These are phyloP conservation scores for Globisporangium cederbergense DNA, from an alignment of 352 stramenopile genomes.

Conservation along the genomic window DNA sequence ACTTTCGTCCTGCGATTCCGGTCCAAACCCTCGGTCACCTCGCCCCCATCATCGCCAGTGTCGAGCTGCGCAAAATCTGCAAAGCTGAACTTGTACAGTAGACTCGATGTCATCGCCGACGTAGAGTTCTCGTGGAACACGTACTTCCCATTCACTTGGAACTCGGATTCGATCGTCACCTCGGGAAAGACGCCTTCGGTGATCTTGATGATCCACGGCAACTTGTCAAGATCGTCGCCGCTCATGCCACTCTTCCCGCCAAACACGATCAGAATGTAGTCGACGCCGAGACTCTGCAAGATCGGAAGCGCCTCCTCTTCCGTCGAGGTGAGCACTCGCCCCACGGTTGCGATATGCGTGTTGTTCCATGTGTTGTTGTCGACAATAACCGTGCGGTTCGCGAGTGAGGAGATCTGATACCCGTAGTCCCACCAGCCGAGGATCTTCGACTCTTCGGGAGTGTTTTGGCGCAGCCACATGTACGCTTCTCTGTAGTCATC, in stretches of 20 bases:
- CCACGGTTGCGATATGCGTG: slow-evolving; percentile 94
- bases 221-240: slow-evolving; percentile 92
- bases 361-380: slow-evolving; percentile 98
- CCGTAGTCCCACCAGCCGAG: slow-evolving; percentile 88
- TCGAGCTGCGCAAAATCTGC: slow-evolving; percentile 61
- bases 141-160: slow-evolving; percentile 65
- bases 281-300: slow-evolving; percentile 67
- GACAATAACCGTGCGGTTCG: slow-evolving; percentile 85
- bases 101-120: slow-evolving; percentile 75
- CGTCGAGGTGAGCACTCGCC: slow-evolving; percentile 65
- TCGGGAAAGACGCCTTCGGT: slow-evolving; percentile 82
- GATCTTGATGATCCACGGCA: slow-evolving; percentile 93
- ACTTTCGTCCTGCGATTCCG: slow-evolving; percentile 58
- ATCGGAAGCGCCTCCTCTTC: slow-evolving; percentile 74
- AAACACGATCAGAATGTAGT: slow-evolving; percentile 82
- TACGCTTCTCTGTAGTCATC: slow-evolving; percentile 86
- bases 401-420: slow-evolving; percentile 79
- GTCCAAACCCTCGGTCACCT: slow-evolving; percentile 58
- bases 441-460: slow-evolving; percentile 58
- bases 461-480: slow-evolving; percentile 77
- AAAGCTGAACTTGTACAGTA: slow-evolving; percentile 93
- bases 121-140: slow-evolving; percentile 70
- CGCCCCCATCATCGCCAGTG: slow-evolving; percentile 18
- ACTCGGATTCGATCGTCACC: slow-evolving; percentile 83
- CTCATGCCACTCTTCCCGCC: slow-evolving; percentile 61